These are phyloP conservation scores for Phytophthora sansomeana DNA, from an alignment of 352 stramenopile genomes.

Conservation along the genomic window DNA sequence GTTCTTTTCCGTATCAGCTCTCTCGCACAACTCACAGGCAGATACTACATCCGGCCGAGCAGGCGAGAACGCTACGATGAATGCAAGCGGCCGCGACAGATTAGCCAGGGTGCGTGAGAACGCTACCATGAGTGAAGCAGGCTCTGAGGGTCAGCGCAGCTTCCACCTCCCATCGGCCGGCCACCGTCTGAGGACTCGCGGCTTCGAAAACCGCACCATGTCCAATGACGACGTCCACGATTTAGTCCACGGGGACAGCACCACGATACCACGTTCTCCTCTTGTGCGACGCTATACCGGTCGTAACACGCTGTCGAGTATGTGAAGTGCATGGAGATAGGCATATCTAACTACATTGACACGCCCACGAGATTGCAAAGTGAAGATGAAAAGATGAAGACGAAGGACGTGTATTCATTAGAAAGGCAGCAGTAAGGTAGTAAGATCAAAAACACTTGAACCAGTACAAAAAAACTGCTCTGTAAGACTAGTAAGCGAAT, in stretches of 20 bases:
- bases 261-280: constrained; percentile 31
- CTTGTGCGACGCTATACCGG: constrained; percentile 56
- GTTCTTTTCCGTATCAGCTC: constrained; percentile 55
- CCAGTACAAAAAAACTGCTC: background rate
- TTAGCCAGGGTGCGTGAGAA: constrained; percentile 28
- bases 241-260: constrained; percentile 26
- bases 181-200: constrained; percentile 22
- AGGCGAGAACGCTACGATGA: constrained; percentile 19
- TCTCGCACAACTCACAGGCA: constrained; percentile 8
- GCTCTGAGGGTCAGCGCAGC: constrained; percentile 26
- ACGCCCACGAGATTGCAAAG: background rate
- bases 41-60: constrained; percentile 1
- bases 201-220: constrained; percentile 41
- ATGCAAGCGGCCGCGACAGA: background rate
- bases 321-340: constrained; percentile 26
- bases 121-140: constrained; percentile 22
- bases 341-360: constrained; percentile 7
- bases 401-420: constrained; percentile 40
- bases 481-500: background rate
- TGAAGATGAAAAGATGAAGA: constrained; percentile 11
- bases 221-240: constrained; percentile 40
- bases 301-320: constrained; percentile 33
- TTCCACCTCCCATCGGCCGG: constrained; percentile 24
- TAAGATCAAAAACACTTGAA: constrained; percentile 31
- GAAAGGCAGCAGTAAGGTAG: constrained; percentile 24